Percentiles rank a stretch among this genome's conserved stretches.
These are phyloP conservation scores for Aspergillus aculeatinus DNA, from an alignment of 2,329 filamentous ascomycete species.

Conservation along the genomic window DNA sequence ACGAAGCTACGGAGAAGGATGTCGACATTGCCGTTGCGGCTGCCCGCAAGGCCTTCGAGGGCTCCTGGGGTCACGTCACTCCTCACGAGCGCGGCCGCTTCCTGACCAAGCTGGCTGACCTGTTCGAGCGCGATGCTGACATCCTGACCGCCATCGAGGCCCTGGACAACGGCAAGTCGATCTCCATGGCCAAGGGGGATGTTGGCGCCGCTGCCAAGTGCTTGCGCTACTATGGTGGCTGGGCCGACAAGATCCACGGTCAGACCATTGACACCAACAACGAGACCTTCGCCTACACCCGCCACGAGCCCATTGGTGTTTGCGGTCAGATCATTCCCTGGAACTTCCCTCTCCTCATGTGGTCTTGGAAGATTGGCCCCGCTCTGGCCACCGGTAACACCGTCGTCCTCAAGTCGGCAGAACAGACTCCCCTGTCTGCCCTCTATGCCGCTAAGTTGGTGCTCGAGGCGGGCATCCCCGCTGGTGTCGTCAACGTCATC, in stretches of 20 bases:
- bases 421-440: slow-evolving; percentile 68
- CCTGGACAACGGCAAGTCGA: slow-evolving; percentile 57
- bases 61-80: slow-evolving; percentile 64
- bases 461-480: slow-evolving; percentile 61
- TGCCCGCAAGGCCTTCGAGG: slow-evolving; percentile 82
- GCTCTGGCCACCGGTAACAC: slow-evolving; percentile 62
- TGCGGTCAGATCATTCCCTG: slow-evolving; percentile 88
- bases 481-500: slow-evolving; percentile 62
- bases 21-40: slow-evolving; percentile 75
- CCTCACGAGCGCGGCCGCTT: slow-evolving; percentile 69
- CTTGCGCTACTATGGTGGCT: slow-evolving; percentile 85
- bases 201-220: slow-evolving; percentile 66
- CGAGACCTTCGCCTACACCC: slow-evolving; percentile 81
- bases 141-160: slow-evolving; percentile 78
- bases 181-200: slow-evolving; percentile 62
- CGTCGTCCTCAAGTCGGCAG: slow-evolving; percentile 63
- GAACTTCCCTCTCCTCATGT: slow-evolving; percentile 85
- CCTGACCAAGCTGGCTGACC: slow-evolving; percentile 73
- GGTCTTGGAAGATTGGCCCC: slow-evolving; percentile 81
- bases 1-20: slow-evolving; percentile 80
- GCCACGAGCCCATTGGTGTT: slow-evolving; percentile 74
- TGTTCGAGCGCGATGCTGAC: slow-evolving; percentile 75
- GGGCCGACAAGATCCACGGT: slow-evolving; percentile 93
- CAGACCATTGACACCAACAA: slow-evolving; percentile 78
- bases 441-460: slow-evolving; percentile 55